Evolutionary conservation across 1,139 yeast species (phyloP).

Genomic region (Candida labiduridarum): DNA sequence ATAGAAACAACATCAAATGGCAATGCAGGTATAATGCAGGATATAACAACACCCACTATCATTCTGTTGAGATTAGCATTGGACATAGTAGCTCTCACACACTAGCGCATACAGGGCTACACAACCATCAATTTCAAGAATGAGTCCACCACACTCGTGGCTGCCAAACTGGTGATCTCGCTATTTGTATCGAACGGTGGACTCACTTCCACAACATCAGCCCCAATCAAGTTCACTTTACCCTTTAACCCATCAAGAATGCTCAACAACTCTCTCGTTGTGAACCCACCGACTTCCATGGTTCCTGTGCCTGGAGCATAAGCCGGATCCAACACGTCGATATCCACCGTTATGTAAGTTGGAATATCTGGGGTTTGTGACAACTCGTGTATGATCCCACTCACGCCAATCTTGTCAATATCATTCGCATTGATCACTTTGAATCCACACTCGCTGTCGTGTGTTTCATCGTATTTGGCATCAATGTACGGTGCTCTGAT

Average conservation of each 20-base stretch:
- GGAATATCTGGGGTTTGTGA: slow-evolving; percentile 57
- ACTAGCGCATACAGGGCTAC: neutral
- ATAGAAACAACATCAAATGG: slow-evolving; percentile 48
- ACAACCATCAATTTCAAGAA: slow-evolving; percentile 47
- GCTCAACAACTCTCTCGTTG: slow-evolving; percentile 70
- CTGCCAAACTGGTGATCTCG: slow-evolving; percentile 54
- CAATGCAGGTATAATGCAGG: slow-evolving; percentile 48
- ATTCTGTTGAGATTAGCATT: slow-evolving; percentile 36
- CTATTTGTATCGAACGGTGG: slow-evolving; percentile 67
- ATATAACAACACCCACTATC: slow-evolving; percentile 41
- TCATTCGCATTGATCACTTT: slow-evolving; percentile 59
- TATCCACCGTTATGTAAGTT: slow-evolving; percentile 72
- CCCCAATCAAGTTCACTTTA: slow-evolving; percentile 68
- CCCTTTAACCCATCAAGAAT: slow-evolving; percentile 51
- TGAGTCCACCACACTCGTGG: slow-evolving; percentile 55
- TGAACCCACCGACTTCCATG: slow-evolving; percentile 80
- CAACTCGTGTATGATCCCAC: slow-evolving; percentile 50
- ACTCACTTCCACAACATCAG: slow-evolving; percentile 76
- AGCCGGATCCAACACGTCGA: slow-evolving; percentile 81
- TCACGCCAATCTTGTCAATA: slow-evolving; percentile 70
- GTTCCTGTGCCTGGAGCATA: slow-evolving; percentile 85
- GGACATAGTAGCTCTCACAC: too few relatives aligned
- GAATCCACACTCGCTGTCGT: slow-evolving; percentile 55
- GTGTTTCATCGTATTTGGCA: slow-evolving; percentile 37
- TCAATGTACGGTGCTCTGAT: slow-evolving; percentile 64